These are phyloP conservation scores for Oryza coarctata DNA, from an alignment of 176 grass and related monocot species.

Conservation along the genomic window DNA sequence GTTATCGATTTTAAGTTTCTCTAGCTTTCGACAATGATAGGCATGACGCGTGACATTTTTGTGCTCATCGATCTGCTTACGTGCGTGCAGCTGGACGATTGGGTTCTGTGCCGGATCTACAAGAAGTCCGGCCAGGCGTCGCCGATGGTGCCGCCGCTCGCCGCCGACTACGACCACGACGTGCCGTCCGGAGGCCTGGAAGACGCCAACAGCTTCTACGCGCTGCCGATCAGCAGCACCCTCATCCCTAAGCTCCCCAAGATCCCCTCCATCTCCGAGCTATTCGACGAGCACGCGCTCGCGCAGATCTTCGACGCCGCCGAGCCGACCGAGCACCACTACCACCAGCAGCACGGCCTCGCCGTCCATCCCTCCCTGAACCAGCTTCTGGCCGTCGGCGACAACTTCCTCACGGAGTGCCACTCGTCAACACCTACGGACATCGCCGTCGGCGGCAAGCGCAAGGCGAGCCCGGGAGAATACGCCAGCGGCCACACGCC, in stretches of 20 bases:
- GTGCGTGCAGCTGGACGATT: slow-evolving; percentile 72
- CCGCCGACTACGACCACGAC: slow-evolving; percentile 55
- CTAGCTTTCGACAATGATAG: slow-evolving; percentile 28
- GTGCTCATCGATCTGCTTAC: neutral
- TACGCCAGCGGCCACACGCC: neutral
- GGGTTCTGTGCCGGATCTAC: slow-evolving; percentile 98
- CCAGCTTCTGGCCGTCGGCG: slow-evolving; percentile 36
- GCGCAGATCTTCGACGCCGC: slow-evolving; percentile 31
- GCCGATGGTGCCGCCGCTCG: slow-evolving; percentile 39
- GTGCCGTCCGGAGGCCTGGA: slow-evolving; percentile 29
- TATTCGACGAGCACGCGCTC: slow-evolving; percentile 44
- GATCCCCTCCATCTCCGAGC: slow-evolving; percentile 35
- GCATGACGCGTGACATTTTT: neutral
- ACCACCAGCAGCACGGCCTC: neutral
- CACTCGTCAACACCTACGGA: slow-evolving; percentile 3
- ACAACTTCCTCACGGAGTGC: neutral
- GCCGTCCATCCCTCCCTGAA: slow-evolving; percentile 47
- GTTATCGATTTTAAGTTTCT: slow-evolving; percentile 2
- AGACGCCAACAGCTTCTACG: slow-evolving; percentile 1
- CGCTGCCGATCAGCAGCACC: neutral
- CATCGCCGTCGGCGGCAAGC: neutral
- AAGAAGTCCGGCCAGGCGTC: slow-evolving; percentile 61
- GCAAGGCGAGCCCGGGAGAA: slow-evolving; percentile 18
- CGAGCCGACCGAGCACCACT: neutral
- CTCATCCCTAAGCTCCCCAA: neutral